These are phyloP conservation scores for Ophiosphaerella narmari DNA, from an alignment of 2,329 filamentous ascomycete species.

Conservation along the genomic window DNA sequence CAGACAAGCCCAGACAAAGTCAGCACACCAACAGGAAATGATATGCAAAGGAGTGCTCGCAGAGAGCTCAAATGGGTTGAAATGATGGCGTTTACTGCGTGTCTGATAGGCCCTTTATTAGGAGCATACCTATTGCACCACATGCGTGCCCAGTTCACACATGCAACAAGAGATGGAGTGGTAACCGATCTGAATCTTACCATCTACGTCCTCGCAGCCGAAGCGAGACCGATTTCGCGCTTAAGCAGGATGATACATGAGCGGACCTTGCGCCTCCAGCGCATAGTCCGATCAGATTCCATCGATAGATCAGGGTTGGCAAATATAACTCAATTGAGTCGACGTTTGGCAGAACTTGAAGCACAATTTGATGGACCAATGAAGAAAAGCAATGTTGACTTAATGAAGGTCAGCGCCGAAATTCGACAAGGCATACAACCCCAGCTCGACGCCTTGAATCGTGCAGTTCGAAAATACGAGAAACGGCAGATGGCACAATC, in stretches of 20 bases:
- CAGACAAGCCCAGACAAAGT: conserved; percentile 5
- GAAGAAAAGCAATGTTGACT: conserved; percentile 47
- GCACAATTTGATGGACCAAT: conserved; percentile 54
- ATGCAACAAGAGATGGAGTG: conserved; percentile 71
- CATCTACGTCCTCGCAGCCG: conserved; percentile 85
- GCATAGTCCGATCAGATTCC: conserved; percentile 58
- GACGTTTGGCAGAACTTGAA: conserved; percentile 73
- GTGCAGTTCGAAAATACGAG: conserved; percentile 88
- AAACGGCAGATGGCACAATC: conserved; percentile 80
- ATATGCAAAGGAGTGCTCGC: conserved; percentile 50
- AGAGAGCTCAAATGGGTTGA: conserved; percentile 76
- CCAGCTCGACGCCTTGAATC: conserved; percentile 84
- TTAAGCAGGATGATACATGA: conserved; percentile 78
- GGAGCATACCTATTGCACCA: conserved; percentile 84
- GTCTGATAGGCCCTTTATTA: conserved; percentile 76
- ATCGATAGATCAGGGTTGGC: conserved; percentile 16
- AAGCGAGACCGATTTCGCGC: conserved; percentile 81
- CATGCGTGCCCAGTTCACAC: conserved; percentile 79
- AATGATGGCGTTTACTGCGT: conserved; percentile 72
- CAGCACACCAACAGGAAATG: conserved; percentile 3
- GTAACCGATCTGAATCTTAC: conserved; percentile 92
- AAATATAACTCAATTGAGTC: conserved; percentile 52
- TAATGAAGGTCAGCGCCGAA: conserved; percentile 54
- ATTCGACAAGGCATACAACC: conserved; percentile 71
- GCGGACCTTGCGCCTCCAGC: conserved; percentile 80